These are phyloP conservation scores for Escallonia herrerae DNA, from an alignment of 129 eudicot species.

Conservation along the genomic window DNA sequence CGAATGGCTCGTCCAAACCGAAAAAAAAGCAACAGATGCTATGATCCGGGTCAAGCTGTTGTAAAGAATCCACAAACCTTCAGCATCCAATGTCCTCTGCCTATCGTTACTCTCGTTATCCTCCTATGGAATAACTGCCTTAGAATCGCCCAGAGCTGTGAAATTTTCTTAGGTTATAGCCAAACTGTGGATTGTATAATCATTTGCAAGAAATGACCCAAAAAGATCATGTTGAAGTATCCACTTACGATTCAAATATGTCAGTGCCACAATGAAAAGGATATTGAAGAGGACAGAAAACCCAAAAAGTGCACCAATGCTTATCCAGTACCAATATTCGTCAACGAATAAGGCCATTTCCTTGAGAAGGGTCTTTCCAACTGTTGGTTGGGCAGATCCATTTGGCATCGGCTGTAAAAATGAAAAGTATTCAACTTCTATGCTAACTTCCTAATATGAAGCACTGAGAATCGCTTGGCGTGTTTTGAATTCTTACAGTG, in stretches of 20 bases:
- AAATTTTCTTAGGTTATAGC: conserved; percentile 13
- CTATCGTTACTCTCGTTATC: conserved; percentile 23
- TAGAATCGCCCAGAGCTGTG: conserved; percentile 54
- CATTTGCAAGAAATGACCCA: not conserved
- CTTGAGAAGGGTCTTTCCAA: conserved; percentile 55
- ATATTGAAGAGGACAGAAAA: conserved; percentile 58
- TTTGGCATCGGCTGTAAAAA: conserved; percentile 46
- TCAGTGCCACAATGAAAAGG: conserved; percentile 55
- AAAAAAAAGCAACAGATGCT: not conserved
- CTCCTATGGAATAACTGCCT: conserved; percentile 22
- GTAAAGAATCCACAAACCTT: conserved; percentile 5
- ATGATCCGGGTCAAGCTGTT: not conserved
- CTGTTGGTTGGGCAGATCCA: conserved; percentile 44
- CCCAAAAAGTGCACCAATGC: conserved; percentile 53
- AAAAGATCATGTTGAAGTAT: not conserved
- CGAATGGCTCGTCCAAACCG: not conserved
- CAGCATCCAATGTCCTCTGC: conserved; percentile 13
- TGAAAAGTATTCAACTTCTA: not conserved
- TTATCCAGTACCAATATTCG: conserved; percentile 65
- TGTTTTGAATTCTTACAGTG: conserved; percentile 35
- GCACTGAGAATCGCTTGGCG: not conserved
- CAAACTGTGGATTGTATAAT: not conserved
- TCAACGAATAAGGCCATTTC: conserved; percentile 48
- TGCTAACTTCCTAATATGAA: not conserved
- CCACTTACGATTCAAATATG: conserved; percentile 65